phyloP scores from a whole-genome alignment of 345 rosid genomes.

The Cardamine occulta region DNA sequence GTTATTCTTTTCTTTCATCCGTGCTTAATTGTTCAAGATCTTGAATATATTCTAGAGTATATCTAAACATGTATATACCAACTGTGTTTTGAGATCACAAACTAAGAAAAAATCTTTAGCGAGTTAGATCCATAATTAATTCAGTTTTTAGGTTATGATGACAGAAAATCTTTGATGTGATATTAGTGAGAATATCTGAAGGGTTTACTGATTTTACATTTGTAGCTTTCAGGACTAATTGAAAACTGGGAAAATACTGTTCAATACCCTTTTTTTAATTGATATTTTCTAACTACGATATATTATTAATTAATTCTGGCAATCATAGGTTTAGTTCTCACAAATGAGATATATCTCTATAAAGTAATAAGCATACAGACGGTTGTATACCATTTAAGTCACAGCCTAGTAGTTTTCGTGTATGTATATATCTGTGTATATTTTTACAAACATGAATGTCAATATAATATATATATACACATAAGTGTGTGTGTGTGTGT shows the following conservation, averaged over 20 bases:
- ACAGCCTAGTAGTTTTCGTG: neutral
- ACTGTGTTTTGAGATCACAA: slow-evolving; percentile 3
- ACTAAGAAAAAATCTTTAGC: neutral
- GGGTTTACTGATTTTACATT: slow-evolving; percentile 18
- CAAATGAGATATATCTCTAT: slow-evolving; percentile 23
- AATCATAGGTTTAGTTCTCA: slow-evolving; percentile 31
- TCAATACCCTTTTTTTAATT: neutral
- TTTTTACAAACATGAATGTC: neutral
- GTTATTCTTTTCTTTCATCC: slow-evolving; percentile 29
- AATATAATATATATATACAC: neutral
- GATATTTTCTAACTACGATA: neutral
- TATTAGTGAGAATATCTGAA: slow-evolving; percentile 28
- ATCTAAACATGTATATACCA: slow-evolving; percentile 10
- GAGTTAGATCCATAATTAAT: slow-evolving; percentile 17
- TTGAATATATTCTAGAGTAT: neutral
- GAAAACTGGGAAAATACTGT: slow-evolving; percentile 4
- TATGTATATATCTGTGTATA: neutral
- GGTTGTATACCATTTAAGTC: slow-evolving; percentile 38
- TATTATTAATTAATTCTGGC: slow-evolving; percentile 21
- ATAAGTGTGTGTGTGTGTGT: neutral
- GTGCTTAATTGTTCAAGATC: slow-evolving; percentile 1
- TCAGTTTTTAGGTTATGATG: neutral
- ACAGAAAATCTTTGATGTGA: slow-evolving; percentile 28
- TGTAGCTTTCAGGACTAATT: slow-evolving; percentile 20
- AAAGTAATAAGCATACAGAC: slow-evolving; percentile 29